Evolutionary conservation across 1,284 basidiomycete genomes (phyloP).

Genomic region (Ceratobasidium sp.): DNA sequence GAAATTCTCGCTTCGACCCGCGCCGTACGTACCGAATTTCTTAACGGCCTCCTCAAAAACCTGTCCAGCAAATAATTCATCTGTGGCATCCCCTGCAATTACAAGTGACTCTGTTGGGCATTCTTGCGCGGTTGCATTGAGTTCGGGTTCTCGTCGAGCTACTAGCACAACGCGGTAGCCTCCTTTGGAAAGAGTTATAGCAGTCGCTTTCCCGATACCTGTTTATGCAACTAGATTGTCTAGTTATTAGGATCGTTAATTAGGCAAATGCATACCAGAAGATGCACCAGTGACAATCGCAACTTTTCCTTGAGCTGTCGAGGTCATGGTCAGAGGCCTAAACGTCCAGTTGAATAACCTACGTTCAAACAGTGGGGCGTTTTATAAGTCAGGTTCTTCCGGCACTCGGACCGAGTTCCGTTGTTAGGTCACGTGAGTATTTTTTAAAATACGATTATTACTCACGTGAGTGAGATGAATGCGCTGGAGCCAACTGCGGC

Average conservation of each 20-base stretch:
- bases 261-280: slow-evolving; percentile 50
- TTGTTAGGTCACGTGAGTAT: not conserved
- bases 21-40: slow-evolving; percentile 60
- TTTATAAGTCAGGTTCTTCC: not conserved
- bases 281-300: slow-evolving; percentile 51
- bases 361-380: not conserved
- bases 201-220: slow-evolving; percentile 60
- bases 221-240: not conserved
- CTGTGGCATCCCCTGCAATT: slow-evolving; percentile 67
- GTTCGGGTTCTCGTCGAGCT: slow-evolving; percentile 60
- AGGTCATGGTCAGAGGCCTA: not conserved
- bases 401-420: slow-evolving; percentile 8
- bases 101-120: slow-evolving; percentile 56
- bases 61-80: slow-evolving; percentile 63
- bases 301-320: slow-evolving; percentile 41
- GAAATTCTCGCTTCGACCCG: not conserved
- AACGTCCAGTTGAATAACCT: not conserved
- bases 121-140: slow-evolving; percentile 62
- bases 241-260: slow-evolving; percentile 42
- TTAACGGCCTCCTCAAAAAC: slow-evolving; percentile 64
- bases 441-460: no score
- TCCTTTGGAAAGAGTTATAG: slow-evolving; percentile 60
- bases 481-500: no score
- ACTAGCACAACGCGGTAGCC: slow-evolving; percentile 68
- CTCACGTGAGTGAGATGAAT: no score